Evolutionary conservation across 2,329 filamentous ascomycete genomes (phyloP), one percentile per base, ranked within the genome.

Genomic region (Aspergillus quadrilineatus): DNA sequence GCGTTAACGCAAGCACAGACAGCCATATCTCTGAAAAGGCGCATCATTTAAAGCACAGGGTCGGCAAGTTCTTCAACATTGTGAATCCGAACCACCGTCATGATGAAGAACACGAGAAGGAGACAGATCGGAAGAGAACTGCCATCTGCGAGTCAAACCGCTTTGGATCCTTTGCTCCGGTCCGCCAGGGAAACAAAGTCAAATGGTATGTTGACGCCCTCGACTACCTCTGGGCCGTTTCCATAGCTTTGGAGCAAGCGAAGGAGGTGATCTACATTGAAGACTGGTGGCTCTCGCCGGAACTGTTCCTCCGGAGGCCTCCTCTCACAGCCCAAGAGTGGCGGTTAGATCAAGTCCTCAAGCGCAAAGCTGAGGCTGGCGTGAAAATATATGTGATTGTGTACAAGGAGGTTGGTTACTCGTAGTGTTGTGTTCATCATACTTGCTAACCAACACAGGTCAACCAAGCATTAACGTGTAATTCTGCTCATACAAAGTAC

Each of bases 191-290:
- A 29, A 97, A 97, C 73, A 81, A 89, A 56, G 81, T 94, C 70
- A 97, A 97, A 78, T 99, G 93, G 92, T 97, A 97, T 75, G 90
- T 97, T 9, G 94, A 97, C 70, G 94, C 92, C 3, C 82, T 92
- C 59, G 89, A 97, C 75, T 99, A 99, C 74, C 95, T 94, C 73
- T 96, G 92, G 87, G 88, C 94, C 15, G 92, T 99, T 9, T 95
- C 92, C 0, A 85, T 88, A 34, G 93, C 92, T 0, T 80, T 97
- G n/a, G 92, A 97, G 61, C 82, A 87, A 58, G 94, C 94, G 37
- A 89, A 89, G 68, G 93, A 97, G 75, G 88, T 89, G 45, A 97
- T 99, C 65, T 99, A 97, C 74, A 95, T 99, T 63, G 89, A 82
- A 58, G 94, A 97, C 69, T 99, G 93, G 94, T 97, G 94, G 94